Evolutionary conservation across 495 filamentous ascomycete genomes (phyloP), one percentile per base, ranked within the genome.

Genomic region (Xylaria scruposa): DNA sequence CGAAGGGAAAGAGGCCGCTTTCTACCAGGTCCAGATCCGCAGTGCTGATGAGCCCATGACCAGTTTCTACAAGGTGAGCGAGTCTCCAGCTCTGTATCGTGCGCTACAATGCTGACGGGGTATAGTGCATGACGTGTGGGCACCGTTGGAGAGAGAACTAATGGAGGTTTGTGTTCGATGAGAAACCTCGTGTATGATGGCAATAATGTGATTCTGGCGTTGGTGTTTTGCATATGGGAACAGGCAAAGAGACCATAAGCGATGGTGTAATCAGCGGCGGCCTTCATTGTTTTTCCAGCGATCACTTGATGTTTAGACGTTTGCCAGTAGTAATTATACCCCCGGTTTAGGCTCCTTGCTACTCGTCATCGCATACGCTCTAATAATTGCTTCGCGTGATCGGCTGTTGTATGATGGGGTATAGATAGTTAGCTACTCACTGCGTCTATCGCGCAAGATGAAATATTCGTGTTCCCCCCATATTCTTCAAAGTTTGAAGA

Each of bases 1-100:
- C 83, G 86, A 90, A 70, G 91, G 92, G 40, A 83, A 87, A 61
- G 88, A 92, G 83, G 96, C 97, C 46, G 97, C 93, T 70, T 98
- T 93, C 87, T 97, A 94, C 83, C 92, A 95, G 88, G 90, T 98
- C 76, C 96, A 99, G 88, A 98, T 97, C 83, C 91, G 96, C 70
- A 97, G 93, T 84, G 96, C 97, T 51, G 96, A 99, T 83, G 96
- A 99, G 86, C 96, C 96, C 65, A 97, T 97, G 94, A 99, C 96
- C 60, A 93, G 88, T 51, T 98, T 99, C 82, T 95, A 91, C 80
- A 94, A 93, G 92, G 93, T 95, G 73, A 65, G 38, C 38, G 38
- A 42, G 38, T 85, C 70, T 17, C 8, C 4, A 21, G n/a, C 3
- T 36, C 3, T n/a, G 38, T 46, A 38, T 59, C 29, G 12, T 38